Conservation (phyloP, 768 basidiomycete genomes). For the Naematelia aurantialba region DNA sequence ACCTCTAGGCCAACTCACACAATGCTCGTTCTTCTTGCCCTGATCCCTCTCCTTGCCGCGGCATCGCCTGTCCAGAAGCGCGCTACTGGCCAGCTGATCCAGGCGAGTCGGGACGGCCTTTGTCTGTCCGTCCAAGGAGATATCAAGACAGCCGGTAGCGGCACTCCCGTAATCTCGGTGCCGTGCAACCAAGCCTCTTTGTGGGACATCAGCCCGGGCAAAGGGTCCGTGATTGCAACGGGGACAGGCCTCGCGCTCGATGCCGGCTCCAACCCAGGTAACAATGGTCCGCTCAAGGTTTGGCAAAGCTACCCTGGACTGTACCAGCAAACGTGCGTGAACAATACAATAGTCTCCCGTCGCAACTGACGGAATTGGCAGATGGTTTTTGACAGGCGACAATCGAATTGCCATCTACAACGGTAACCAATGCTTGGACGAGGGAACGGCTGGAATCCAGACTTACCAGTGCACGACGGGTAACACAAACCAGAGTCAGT, state of each 20-base stretch:
- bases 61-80: constrained; percentile 6
- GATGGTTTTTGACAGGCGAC: constrained; percentile 19
- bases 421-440: constrained; percentile 18
- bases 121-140: constrained; percentile 9
- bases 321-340: constrained; percentile 16
- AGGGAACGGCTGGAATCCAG: constrained; percentile 12
- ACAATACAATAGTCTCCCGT: too few relatives aligned
- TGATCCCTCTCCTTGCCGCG: constrained; percentile 4
- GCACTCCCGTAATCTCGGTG: constrained; percentile 9
- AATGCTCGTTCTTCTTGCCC: constrained; percentile 7
- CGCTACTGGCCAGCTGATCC: constrained; percentile 1
- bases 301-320: constrained; percentile 12
- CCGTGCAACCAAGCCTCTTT: constrained; percentile 4
- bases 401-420: constrained; percentile 18
- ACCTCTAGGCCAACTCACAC: not conserved
- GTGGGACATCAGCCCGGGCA: constrained; percentile 33
- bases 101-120: not conserved
- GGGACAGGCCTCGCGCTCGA: constrained; percentile 16
- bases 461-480: constrained; percentile 19
- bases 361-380: not conserved
- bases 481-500: constrained; percentile 14
- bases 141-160: constrained; percentile 1
- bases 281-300: constrained; percentile 7
- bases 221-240: constrained; percentile 42
- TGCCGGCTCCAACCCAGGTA: constrained; percentile 10